Conservation (phyloP, 352 stramenopile genomes). For the Globisporangium heterothallicum region DNA sequence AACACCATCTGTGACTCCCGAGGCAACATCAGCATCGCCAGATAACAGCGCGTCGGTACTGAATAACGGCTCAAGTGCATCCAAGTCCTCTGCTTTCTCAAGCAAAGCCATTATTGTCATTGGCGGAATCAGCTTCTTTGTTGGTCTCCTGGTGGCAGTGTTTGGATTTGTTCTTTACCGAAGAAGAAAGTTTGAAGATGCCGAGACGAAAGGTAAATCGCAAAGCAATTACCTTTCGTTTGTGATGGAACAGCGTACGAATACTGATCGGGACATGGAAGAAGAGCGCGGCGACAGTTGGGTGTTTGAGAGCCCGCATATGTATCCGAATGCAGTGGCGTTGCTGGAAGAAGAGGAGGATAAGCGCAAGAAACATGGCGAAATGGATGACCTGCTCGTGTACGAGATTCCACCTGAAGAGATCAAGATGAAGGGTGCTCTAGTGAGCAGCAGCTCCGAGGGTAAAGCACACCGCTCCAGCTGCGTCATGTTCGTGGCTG, state of each 20-base stretch:
- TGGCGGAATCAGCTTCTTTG: conserved; percentile 38
- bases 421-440: conserved; percentile 36
- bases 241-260: conserved; percentile 17
- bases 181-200: conserved; percentile 18
- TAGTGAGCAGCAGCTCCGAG: conserved; percentile 11
- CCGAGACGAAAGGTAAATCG: conserved; percentile 19
- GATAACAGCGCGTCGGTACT: not conserved
- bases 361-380: conserved; percentile 40
- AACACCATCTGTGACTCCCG: not conserved
- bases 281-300: conserved; percentile 43
- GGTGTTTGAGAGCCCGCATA: conserved; percentile 39
- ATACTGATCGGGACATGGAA: conserved; percentile 26
- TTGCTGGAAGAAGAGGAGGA: conserved; percentile 53
- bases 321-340: conserved; percentile 37
- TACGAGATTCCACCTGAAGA: conserved; percentile 74
- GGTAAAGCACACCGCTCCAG: conserved; percentile 11
- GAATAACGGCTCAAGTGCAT: conserved; percentile 4
- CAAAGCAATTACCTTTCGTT: conserved; percentile 25
- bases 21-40: not conserved
- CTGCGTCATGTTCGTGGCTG: conserved; percentile 41
- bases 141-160: conserved; percentile 32
- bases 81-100: conserved; percentile 23
- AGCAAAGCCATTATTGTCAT: conserved; percentile 44
- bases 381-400: conserved; percentile 65
- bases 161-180: conserved; percentile 34